Conservation (phyloP, 768 basidiomycete genomes). For the Kwoniella pini region DNA sequence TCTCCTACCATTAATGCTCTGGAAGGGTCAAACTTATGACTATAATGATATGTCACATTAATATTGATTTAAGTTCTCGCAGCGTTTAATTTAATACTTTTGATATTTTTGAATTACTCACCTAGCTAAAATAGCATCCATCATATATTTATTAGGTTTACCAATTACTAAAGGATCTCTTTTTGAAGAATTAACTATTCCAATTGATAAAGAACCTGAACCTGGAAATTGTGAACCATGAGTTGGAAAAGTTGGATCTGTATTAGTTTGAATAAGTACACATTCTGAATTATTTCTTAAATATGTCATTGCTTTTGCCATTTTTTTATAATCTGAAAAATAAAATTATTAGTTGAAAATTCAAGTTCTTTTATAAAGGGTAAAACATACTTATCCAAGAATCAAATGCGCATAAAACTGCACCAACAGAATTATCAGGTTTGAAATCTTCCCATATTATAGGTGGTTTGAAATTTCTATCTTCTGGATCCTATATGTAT, state of each 20-base stretch:
- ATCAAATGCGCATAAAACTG: constrained; percentile 93
- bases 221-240: constrained; percentile 70
- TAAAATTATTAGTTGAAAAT: not conserved
- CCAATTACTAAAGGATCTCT: constrained; percentile 76
- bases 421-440: constrained; percentile 74
- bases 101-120: too few relatives aligned
- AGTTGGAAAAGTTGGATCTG: constrained; percentile 84
- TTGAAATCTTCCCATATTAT: constrained; percentile 63
- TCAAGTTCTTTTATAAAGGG: too few relatives aligned
- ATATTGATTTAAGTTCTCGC: too few relatives aligned
- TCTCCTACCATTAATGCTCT: constrained; percentile 95
- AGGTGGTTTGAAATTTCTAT: constrained; percentile 65
- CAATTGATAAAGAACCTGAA: constrained; percentile 77
- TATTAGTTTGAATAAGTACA: constrained; percentile 86
- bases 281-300: constrained; percentile 76
- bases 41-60: too few relatives aligned
- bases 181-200: constrained; percentile 65
- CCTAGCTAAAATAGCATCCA: constrained; percentile 87
- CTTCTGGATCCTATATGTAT: constrained; percentile 77
- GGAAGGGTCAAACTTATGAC: constrained; percentile 80
- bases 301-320: constrained; percentile 88
- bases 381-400: constrained; percentile 62
- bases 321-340: constrained; percentile 74
- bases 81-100: too few relatives aligned
- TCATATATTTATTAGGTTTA: constrained; percentile 87